phyloP scores from a whole-genome alignment of 331 rosid species.

The Arachis monticola region DNA sequence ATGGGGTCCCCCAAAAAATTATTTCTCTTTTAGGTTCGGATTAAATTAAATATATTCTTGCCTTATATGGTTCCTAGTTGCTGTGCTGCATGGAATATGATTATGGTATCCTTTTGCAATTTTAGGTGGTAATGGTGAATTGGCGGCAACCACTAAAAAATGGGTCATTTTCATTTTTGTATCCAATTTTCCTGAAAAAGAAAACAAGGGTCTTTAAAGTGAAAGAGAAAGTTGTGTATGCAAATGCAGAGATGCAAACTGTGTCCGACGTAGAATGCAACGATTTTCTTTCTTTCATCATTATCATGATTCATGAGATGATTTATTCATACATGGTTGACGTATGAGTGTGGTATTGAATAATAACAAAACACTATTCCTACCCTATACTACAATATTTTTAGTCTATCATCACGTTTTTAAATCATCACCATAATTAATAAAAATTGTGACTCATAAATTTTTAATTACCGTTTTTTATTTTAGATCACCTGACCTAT shows the following conservation, averaged over 20 bases:
- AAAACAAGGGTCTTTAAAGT: not conserved
- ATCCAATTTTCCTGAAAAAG: not conserved
- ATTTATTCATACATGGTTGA: not conserved
- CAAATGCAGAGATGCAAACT: not conserved
- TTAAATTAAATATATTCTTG: not conserved
- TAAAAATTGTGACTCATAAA: no score
- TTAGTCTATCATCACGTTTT: no score
- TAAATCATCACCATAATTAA: no score
- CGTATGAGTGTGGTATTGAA: not conserved
- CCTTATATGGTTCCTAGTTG: not conserved
- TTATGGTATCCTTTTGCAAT: not conserved
- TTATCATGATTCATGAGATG: not conserved
- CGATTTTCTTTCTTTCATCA: not conserved
- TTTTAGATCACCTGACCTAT: no score
- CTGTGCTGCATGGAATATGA: not conserved
- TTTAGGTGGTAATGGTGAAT: not conserved
- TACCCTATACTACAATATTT: no score
- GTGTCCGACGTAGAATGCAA: conserved; percentile 23
- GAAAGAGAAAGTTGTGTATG: conserved; percentile 1
- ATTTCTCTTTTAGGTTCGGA: not conserved
- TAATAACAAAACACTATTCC: not conserved
- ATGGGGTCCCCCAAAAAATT: conserved; percentile 31
- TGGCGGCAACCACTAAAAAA: conserved; percentile 1
- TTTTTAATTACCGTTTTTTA: no score
- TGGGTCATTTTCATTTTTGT: not conserved